Conservation (phyloP, 257 asterid species). For the Oldenlandia corymbosa region DNA sequence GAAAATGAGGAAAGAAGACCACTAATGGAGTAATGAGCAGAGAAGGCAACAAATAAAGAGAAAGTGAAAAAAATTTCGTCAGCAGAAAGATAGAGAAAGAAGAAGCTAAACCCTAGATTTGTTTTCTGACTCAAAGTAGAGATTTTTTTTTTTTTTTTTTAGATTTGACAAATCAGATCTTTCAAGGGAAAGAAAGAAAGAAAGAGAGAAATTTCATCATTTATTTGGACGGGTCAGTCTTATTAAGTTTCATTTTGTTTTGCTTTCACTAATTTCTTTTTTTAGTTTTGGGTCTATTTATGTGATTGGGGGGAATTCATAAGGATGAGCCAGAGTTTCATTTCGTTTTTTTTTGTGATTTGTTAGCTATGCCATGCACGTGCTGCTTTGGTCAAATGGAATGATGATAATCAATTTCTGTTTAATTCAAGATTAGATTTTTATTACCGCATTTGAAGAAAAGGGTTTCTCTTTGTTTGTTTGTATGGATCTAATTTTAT, state of each 20-base stretch:
- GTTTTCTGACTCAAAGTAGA: conserved; percentile 25
- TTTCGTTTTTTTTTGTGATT: neutral
- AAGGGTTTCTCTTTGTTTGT: conserved; percentile 30
- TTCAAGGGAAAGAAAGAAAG: conserved; percentile 4
- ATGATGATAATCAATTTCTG: conserved; percentile 5
- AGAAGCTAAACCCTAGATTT: conserved; percentile 34
- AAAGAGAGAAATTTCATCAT: conserved; percentile 14
- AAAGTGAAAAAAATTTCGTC: conserved; percentile 7
- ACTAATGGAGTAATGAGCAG: conserved; percentile 7
- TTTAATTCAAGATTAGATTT: conserved; percentile 12
- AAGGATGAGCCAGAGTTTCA: neutral
- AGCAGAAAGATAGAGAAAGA: conserved; percentile 6
- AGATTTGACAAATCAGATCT: conserved; percentile 25
- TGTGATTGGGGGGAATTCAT: neutral
- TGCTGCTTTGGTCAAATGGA: conserved; percentile 3
- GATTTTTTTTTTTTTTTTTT: no score
- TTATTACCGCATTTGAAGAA: conserved; percentile 6
- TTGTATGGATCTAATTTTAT: conserved; percentile 27
- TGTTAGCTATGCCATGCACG: conserved; percentile 14
- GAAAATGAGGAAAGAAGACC: no score
- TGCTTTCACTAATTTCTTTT: conserved; percentile 2
- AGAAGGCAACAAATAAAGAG: neutral
- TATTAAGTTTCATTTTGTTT: conserved; percentile 12
- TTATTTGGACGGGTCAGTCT: conserved; percentile 24
- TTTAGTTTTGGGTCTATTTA: neutral